Evolutionary conservation across 2,329 filamentous ascomycete genomes (phyloP).

Genomic region (Colletotrichum lentis): DNA sequence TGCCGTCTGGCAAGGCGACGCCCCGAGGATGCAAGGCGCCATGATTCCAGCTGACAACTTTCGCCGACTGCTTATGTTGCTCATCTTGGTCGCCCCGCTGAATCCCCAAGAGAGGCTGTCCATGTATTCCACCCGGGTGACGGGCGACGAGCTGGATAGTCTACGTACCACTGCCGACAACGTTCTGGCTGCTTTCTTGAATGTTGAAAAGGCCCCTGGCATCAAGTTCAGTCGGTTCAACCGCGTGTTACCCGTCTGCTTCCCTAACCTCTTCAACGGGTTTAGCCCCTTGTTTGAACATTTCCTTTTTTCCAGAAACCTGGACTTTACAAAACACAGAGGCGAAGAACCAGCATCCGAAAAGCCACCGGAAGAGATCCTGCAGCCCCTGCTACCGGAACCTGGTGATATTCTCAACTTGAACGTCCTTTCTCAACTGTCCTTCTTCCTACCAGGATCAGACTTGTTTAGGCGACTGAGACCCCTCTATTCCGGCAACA

Average conservation of each 20-base stretch:
- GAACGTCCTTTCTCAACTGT: conserved; percentile 73
- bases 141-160: conserved; percentile 63
- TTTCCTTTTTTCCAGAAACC: conserved; percentile 77
- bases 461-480: conserved; percentile 72
- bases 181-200: conserved; percentile 71
- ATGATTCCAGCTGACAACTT: conserved; percentile 80
- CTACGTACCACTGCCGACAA: conserved; percentile 69
- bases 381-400: conserved; percentile 61
- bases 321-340: conserved; percentile 69
- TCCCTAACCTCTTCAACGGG: conserved; percentile 73
- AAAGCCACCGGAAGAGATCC: conserved; percentile 41
- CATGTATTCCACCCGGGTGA: conserved; percentile 64
- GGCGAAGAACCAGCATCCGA: conserved; percentile 40
- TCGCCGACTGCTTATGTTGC: conserved; percentile 72
- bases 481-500: conserved; percentile 73
- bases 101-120: conserved; percentile 71
- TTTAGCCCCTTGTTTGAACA: conserved; percentile 76
- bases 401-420: conserved; percentile 69
- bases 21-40: conserved; percentile 64
- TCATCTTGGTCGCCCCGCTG: conserved; percentile 72
- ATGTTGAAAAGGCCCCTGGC: conserved; percentile 69
- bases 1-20: conserved; percentile 63
- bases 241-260: conserved; percentile 64
- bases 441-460: conserved; percentile 73
- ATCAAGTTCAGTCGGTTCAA: conserved; percentile 70